phyloP scores from a whole-genome alignment of 192 early-diverging fungal genomes.

The Coemansia sp. region DNA sequence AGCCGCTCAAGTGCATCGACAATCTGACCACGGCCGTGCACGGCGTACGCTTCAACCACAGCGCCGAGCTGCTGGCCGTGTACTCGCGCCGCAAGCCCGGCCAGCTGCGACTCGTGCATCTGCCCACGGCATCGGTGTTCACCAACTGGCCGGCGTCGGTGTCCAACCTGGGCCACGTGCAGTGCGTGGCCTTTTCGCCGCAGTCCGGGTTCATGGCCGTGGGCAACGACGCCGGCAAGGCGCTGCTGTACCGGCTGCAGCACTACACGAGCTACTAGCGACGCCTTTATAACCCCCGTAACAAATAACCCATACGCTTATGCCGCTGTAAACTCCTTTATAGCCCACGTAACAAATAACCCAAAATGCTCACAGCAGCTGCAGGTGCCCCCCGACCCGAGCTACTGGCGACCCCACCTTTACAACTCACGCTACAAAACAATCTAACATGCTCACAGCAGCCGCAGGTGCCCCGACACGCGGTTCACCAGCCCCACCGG shows the following conservation, averaged over 20 bases:
- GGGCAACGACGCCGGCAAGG: constrained; percentile 89
- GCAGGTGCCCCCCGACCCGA: no score
- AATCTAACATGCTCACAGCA: no score
- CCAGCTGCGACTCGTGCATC: constrained; percentile 76
- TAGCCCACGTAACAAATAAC: no score
- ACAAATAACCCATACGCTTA: no score
- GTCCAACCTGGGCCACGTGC: constrained; percentile 81
- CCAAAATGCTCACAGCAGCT: no score
- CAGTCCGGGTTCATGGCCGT: constrained; percentile 83
- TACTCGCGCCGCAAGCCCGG: constrained; percentile 69
- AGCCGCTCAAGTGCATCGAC: constrained; percentile 68
- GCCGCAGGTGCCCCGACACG: no score
- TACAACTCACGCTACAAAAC: no score
- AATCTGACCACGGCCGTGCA: constrained; percentile 85
- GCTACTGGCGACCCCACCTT: no score
- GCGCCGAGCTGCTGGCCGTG: constrained; percentile 78
- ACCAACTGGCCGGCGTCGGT: constrained; percentile 88
- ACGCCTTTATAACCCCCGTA: not conserved
- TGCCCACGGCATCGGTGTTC: constrained; percentile 77
- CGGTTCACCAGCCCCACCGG: no score
- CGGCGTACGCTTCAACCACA: constrained; percentile 76
- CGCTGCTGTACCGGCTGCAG: constrained; percentile 75
- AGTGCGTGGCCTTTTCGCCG: constrained; percentile 82
- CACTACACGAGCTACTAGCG: constrained; percentile 52
- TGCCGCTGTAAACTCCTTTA: no score